These are phyloP conservation scores for Lentinula edodes DNA, from an alignment of 768 basidiomycete genomes.

Conservation along the genomic window DNA sequence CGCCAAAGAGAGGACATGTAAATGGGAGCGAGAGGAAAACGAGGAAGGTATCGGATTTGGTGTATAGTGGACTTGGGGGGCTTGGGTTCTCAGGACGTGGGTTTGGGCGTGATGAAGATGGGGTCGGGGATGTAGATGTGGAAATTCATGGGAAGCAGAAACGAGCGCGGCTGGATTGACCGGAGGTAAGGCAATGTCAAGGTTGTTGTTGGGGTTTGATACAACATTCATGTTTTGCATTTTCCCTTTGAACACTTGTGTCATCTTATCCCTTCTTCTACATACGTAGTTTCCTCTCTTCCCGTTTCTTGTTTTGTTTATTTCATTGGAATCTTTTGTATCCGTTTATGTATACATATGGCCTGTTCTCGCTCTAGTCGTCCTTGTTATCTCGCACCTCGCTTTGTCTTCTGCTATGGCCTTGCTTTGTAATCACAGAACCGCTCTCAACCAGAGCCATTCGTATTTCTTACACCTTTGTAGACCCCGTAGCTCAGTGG, in stretches of 20 bases:
- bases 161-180: neutral
- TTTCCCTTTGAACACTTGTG: too few species aligned
- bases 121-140: neutral
- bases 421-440: neutral
- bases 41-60: slow-evolving; percentile 1
- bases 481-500: slow-evolving; percentile 31
- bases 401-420: neutral
- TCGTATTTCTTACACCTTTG: too few species aligned
- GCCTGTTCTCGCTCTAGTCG: neutral
- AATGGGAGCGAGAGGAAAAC: neutral
- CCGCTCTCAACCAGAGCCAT: too few species aligned
- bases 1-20: neutral
- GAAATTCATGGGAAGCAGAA: neutral
- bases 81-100: neutral
- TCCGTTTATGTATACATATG: neutral
- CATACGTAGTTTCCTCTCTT: too few species aligned
- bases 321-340: neutral
- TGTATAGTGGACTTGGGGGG: neutral
- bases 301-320: neutral
- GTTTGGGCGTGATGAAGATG: neutral
- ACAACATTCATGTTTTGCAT: too few species aligned
- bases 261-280: too few species aligned
- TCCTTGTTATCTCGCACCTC: neutral
- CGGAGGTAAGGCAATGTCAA: neutral
- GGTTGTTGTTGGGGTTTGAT: neutral